Percentiles rank a stretch among this genome's conserved stretches.
phyloP scores from a whole-genome alignment of 164 flowering plant genomes.

The Tetrastigma voinierianum region DNA sequence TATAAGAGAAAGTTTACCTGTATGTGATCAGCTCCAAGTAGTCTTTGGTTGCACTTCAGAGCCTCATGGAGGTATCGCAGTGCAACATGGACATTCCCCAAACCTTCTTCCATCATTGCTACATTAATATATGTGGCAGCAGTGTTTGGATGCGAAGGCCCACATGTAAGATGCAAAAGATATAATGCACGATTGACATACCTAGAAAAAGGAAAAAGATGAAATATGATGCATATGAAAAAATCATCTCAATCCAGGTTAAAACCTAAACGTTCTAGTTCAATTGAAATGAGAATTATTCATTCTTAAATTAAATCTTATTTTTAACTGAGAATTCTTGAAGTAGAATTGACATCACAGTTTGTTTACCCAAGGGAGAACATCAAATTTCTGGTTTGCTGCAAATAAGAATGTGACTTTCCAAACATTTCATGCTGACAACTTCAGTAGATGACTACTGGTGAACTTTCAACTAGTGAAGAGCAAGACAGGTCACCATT shows the following conservation, averaged over 20 bases:
- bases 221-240: not conserved
- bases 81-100: conserved; percentile 90
- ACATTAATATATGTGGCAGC: conserved; percentile 98
- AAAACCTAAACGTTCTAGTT: too few relatives aligned
- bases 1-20: conserved; percentile 48
- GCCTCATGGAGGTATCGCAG: conserved; percentile 94
- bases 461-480: too few relatives aligned
- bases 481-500: too few relatives aligned
- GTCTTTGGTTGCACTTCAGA: conserved; percentile 87
- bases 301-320: too few relatives aligned
- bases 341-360: too few relatives aligned
- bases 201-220: conserved; percentile 34
- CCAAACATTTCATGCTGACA: too few relatives aligned
- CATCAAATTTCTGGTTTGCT: too few relatives aligned
- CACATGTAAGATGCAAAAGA: conserved; percentile 90
- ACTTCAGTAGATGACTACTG: too few relatives aligned
- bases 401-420: too few relatives aligned
- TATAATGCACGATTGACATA: conserved; percentile 93
- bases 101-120: conserved; percentile 99
- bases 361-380: too few relatives aligned
- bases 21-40: conserved; percentile 94
- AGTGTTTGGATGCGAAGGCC: conserved; percentile 94
- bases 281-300: too few relatives aligned
- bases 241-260: not conserved
- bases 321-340: too few relatives aligned